Evolutionary conservation across 176 grass and related monocot species (phyloP), one percentile per base, ranked within the genome.

Genomic region (Chrysopogon serrulatus): DNA sequence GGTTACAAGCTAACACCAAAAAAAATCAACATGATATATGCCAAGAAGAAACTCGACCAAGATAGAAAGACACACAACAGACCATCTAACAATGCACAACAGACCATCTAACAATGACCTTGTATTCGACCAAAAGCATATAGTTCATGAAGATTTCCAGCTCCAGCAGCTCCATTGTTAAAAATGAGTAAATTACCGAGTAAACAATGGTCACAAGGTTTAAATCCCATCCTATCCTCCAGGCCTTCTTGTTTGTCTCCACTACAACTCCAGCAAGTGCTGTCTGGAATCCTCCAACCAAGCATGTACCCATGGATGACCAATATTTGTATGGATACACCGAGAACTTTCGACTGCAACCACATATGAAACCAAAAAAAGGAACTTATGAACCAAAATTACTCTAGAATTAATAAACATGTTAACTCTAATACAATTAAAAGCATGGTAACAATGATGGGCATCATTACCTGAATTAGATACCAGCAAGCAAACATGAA

Each of bases 311-410:
- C 91, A 90, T 90, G 56, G 91, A 90, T 1, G 87, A 84, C 80
- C 91, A 93, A 49, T 84, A 92, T 39, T 87, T 92, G 63, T 83
- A 87, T 6, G 91, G 87, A 62, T 92, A 92, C 17, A 92, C 87
- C 65, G 90, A 84, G 36, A 68, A 92, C 68, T 74, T 73, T 87
- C 6, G 70, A 79, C 91, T 92, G 61, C 19, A 9, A 76, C 4
- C 71, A 10, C 15, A 68, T n/a, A n/a, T 33, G 12, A 82, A n/a
- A n/a, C n/a, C 2, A 34, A 32, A 26, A 65, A 41, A 23, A 4
- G 41, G 9, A 40, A 40, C 7, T 40, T 40, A 40, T n/a, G n/a
- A 24, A 35, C 33, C 21, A 61, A 19, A 70, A 18, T 70, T 8
- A 24, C 49, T 32, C 30, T 7, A 5, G 1, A 39, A 23, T 54